Conservation (phyloP, 495 filamentous ascomycete species). For the Aspergillus hancockii region DNA sequence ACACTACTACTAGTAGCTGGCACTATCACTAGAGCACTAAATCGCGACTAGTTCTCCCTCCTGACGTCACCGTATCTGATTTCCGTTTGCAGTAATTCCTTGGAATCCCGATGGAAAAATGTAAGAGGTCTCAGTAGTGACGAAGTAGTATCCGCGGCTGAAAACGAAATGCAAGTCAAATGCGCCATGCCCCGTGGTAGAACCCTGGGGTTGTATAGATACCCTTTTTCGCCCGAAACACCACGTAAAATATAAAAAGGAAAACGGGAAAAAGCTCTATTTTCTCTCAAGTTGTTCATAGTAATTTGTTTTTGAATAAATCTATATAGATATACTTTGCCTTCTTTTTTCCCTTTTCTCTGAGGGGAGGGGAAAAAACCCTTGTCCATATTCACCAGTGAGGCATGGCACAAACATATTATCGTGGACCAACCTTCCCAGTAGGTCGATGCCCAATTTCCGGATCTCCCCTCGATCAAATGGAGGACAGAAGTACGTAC, state of each 20-base stretch:
- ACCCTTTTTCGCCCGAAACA: neutral
- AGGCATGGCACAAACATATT: neutral
- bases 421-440: neutral
- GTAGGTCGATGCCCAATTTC: neutral
- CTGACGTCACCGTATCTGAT: neutral
- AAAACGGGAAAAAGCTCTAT: neutral
- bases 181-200: neutral
- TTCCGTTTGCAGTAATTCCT: conserved; percentile 2
- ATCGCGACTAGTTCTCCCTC: neutral
- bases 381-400: neutral
- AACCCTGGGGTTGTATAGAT: neutral
- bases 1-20: neutral
- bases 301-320: too few relatives aligned
- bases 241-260: neutral
- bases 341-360: neutral
- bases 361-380: neutral
- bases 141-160: conserved; percentile 1
- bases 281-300: neutral
- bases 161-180: conserved; percentile 4
- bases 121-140: neutral
- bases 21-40: too few relatives aligned
- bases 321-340: too few relatives aligned
- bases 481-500: neutral
- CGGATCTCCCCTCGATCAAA: neutral
- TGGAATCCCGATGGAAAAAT: neutral